A percentile compares a stretch with the other conserved stretches of the same genome.
These are phyloP conservation scores for Tuber aestivum DNA, from an alignment of 495 filamentous ascomycete genomes.

Conservation along the genomic window DNA sequence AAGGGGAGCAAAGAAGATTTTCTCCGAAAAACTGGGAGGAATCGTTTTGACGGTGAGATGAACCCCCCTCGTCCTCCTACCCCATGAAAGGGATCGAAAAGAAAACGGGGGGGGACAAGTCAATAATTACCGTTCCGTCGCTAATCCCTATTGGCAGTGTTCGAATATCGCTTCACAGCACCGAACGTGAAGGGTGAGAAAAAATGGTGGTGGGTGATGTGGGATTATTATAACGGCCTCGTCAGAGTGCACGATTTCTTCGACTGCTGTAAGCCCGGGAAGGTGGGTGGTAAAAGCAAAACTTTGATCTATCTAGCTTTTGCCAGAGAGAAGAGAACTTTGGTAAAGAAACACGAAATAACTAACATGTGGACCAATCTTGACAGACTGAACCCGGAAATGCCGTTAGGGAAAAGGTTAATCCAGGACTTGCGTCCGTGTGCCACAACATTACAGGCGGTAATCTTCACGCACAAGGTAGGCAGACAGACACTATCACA, in stretches of 20 bases:
- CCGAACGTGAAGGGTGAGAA: slow-evolving; percentile 59
- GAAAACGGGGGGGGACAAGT: not conserved
- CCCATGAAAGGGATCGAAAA: not conserved
- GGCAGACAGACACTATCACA: slow-evolving; percentile 10
- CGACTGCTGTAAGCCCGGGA: slow-evolving; percentile 77
- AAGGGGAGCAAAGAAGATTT: slow-evolving; percentile 88
- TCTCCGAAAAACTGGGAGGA: slow-evolving; percentile 72
- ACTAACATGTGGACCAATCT: not conserved
- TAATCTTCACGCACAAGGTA: slow-evolving; percentile 83
- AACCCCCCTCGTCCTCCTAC: not conserved
- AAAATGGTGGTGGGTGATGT: slow-evolving; percentile 71
- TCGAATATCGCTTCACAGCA: slow-evolving; percentile 72
- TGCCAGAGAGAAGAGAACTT: not conserved
- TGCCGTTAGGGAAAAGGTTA: slow-evolving; percentile 68
- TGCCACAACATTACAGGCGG: slow-evolving; percentile 94
- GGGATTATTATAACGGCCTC: slow-evolving; percentile 95
- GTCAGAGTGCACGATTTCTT: slow-evolving; percentile 93
- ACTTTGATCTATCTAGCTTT: not conserved
- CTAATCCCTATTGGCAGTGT: slow-evolving; percentile 55
- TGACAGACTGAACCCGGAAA: slow-evolving; percentile 57
- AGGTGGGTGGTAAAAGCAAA: slow-evolving; percentile 51
- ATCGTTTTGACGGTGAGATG: slow-evolving; percentile 75
- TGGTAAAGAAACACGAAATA: not conserved
- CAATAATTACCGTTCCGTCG: slow-evolving; percentile 15
- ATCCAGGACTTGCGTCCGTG: slow-evolving; percentile 75